These are phyloP conservation scores for Haplographium delicatum DNA, from an alignment of 495 filamentous ascomycete genomes.

Conservation along the genomic window DNA sequence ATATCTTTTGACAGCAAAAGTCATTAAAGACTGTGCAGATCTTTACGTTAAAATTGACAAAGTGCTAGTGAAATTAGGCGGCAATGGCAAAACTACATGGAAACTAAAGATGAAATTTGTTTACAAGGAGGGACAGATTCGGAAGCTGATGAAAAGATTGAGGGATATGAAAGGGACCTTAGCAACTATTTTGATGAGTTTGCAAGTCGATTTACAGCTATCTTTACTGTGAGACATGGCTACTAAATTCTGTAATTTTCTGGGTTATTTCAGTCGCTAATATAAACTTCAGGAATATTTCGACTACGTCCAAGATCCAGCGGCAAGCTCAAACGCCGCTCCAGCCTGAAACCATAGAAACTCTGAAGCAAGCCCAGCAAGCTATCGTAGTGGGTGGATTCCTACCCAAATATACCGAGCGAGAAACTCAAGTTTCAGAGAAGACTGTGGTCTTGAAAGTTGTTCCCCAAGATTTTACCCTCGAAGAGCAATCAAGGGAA, in stretches of 20 bases:
- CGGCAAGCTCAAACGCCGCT: constrained; percentile 4
- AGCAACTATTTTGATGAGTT: constrained; percentile 19
- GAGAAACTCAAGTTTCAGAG: too few relatives aligned
- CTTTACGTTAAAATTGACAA: constrained; percentile 22
- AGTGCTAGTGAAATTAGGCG: constrained; percentile 14
- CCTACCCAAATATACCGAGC: neutral
- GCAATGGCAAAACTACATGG: constrained; percentile 12
- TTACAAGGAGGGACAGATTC: constrained; percentile 17
- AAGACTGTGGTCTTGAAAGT: too few relatives aligned
- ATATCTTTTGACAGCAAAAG: constrained; percentile 19
- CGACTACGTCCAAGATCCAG: constrained; percentile 11
- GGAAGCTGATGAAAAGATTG: constrained; percentile 12
- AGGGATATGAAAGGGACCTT: constrained; percentile 18
- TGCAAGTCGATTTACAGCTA: constrained; percentile 19
- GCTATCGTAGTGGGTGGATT: neutral
- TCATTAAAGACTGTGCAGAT: constrained; percentile 21
- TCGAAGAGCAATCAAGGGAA: too few relatives aligned
- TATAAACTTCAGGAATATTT: constrained; percentile 6
- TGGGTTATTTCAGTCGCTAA: too few relatives aligned
- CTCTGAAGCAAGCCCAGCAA: constrained; percentile 3
- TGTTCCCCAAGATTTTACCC: too few relatives aligned
- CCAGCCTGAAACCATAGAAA: constrained; percentile 11
- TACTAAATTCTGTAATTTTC: too few relatives aligned
- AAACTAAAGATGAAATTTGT: constrained; percentile 18
- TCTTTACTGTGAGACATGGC: constrained; percentile 20